Conservation (phyloP, 2,329 filamentous ascomycete species). For the Aspergillus tamarii region DNA sequence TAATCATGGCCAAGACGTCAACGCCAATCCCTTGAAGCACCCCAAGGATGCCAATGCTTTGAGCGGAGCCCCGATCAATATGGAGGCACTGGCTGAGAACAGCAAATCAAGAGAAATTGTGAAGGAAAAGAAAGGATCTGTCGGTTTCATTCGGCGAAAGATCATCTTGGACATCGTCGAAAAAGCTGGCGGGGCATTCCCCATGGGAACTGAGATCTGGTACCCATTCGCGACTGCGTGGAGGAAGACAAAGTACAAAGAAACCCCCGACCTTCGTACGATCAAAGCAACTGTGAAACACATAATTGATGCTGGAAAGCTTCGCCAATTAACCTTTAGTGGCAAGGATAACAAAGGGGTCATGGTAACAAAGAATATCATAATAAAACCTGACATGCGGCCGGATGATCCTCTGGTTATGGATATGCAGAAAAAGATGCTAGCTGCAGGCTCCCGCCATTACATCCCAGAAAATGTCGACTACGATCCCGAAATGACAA, state of each 20-base stretch:
- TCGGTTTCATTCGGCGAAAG: constrained; percentile 50
- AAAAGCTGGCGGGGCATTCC: constrained; percentile 58
- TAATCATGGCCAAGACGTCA: not conserved
- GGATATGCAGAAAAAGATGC: constrained; percentile 54
- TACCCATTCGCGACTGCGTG: constrained; percentile 59
- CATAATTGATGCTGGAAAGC: constrained; percentile 53
- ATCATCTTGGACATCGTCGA: constrained; percentile 60
- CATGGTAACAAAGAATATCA: constrained; percentile 54
- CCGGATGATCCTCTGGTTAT: constrained; percentile 51
- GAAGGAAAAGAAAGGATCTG: constrained; percentile 44
- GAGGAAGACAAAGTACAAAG: constrained; percentile 49
- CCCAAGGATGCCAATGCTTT: not conserved
- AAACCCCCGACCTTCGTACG: constrained; percentile 57
- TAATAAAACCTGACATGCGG: constrained; percentile 52
- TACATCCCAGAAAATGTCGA: constrained; percentile 51
- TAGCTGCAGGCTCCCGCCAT: constrained; percentile 45
- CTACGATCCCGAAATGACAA: constrained; percentile 40
- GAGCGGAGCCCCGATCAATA: not conserved
- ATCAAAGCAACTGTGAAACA: constrained; percentile 54
- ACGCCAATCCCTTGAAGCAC: not conserved
- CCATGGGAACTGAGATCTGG: constrained; percentile 58
- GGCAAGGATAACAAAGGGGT: constrained; percentile 53
- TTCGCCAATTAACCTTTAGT: constrained; percentile 57
- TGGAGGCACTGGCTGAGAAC: constrained; percentile 9
- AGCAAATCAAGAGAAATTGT: constrained; percentile 11